Conservation (phyloP, 2,329 filamentous ascomycete genomes). For the Colletotrichum somersetense region DNA sequence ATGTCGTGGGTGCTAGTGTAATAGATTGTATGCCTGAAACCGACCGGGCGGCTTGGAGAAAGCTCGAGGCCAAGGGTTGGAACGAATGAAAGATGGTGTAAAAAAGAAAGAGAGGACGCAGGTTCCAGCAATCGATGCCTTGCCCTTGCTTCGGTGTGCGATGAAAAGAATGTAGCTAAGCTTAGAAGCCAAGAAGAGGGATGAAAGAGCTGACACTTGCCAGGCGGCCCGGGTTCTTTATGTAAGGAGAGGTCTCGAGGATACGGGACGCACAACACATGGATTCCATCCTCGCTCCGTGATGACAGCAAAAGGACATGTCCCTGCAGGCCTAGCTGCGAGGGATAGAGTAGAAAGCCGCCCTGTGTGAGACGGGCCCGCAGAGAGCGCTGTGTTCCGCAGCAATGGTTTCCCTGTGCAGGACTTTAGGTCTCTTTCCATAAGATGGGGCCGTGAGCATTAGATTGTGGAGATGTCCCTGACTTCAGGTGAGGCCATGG, state of each 20-base stretch:
- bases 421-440: neutral
- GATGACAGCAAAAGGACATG: constrained; percentile 11
- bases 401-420: constrained; percentile 31
- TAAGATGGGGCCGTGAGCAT: constrained; percentile 20
- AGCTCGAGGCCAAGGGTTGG: constrained; percentile 23
- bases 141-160: constrained; percentile 39
- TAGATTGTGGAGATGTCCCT: constrained; percentile 38
- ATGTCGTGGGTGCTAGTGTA: constrained; percentile 10
- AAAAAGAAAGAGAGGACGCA: constrained; percentile 41
- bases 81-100: constrained; percentile 31
- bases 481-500: constrained; percentile 40
- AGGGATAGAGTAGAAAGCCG: constrained; percentile 38
- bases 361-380: constrained; percentile 20
- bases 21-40: constrained; percentile 33
- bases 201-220: neutral
- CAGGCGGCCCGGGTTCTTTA: constrained; percentile 26
- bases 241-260: constrained; percentile 14
- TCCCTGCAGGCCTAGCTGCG: constrained; percentile 38
- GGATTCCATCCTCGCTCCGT: constrained; percentile 24
- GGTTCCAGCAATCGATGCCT: constrained; percentile 41
- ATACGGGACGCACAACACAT: constrained; percentile 24
- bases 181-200: constrained; percentile 24
- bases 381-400: constrained; percentile 23
- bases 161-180: constrained; percentile 37
- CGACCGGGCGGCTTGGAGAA: constrained; percentile 38